phyloP scores from a whole-genome alignment of 352 stramenopile species.

The Globisporangium perplexum region DNA sequence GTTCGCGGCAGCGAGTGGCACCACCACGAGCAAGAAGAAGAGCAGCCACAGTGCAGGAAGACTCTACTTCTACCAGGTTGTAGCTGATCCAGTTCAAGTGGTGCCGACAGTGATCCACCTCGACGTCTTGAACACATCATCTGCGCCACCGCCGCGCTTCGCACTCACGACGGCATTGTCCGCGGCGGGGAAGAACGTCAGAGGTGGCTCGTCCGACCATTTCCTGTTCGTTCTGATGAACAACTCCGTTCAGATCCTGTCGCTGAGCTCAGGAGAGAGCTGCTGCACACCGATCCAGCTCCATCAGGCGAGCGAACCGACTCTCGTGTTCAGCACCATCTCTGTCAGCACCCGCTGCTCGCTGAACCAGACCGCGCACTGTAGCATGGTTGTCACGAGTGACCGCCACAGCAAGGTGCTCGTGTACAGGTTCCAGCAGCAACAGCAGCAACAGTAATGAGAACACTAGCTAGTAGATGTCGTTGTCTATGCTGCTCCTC shows the following conservation, averaged over 20 bases:
- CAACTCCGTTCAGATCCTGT: slow-evolving; percentile 26
- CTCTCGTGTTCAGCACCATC: slow-evolving; percentile 21
- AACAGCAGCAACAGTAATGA: background rate
- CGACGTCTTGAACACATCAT: slow-evolving; percentile 15
- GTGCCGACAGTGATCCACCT: slow-evolving; percentile 22
- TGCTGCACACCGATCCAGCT: slow-evolving; percentile 18
- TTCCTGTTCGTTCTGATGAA: slow-evolving; percentile 29
- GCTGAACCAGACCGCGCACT: background rate
- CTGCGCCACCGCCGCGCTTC: slow-evolving; percentile 38
- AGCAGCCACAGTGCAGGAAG: background rate
- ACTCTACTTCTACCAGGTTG: slow-evolving; percentile 13
- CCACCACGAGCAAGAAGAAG: slow-evolving; percentile 12
- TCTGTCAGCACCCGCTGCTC: slow-evolving; percentile 6
- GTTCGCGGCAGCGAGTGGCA: slow-evolving; percentile 13
- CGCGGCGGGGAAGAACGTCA: background rate
- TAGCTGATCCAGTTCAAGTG: slow-evolving; percentile 18
- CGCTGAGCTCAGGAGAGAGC: slow-evolving; percentile 19
- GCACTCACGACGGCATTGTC: slow-evolving; percentile 17
- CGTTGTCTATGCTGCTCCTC: background rate
- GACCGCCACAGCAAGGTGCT: slow-evolving; percentile 8
- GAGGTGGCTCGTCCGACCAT: background rate
- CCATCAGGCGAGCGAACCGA: slow-evolving; percentile 5
- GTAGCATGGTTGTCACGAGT: slow-evolving; percentile 3
- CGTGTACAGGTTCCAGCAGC: slow-evolving; percentile 8
- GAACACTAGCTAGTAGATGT: background rate